phyloP scores from a whole-genome alignment of 2,329 filamentous ascomycete genomes.

The Diaporthe sp. region DNA sequence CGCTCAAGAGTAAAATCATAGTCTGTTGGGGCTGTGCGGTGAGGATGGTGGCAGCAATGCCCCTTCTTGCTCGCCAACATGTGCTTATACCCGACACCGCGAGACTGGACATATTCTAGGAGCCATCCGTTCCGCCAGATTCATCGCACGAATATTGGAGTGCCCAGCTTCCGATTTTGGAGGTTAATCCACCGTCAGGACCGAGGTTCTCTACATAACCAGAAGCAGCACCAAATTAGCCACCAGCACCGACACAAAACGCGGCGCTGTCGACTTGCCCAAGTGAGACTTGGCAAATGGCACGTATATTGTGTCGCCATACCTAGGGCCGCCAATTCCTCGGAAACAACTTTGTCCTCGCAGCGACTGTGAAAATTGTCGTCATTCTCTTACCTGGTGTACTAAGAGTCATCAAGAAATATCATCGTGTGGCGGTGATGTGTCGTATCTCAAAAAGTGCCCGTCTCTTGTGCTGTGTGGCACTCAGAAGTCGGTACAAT shows the following conservation, averaged over 20 bases:
- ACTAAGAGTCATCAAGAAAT: background rate
- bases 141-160: background rate
- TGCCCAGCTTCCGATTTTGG: background rate
- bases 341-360: fast-evolving
- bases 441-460: background rate
- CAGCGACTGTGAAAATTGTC: background rate
- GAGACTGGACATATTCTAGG: background rate
- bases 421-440: background rate
- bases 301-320: background rate
- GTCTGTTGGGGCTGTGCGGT: background rate
- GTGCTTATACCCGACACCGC: background rate
- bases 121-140: background rate
- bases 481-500: background rate
- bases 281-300: background rate
- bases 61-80: background rate
- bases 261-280: background rate
- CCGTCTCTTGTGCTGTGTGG: background rate
- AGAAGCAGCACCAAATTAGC: background rate
- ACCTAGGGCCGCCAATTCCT: background rate
- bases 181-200: background rate
- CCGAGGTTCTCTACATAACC: background rate
- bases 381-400: background rate
- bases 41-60: no score
- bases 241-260: background rate
- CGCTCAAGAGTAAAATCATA: no score